phyloP scores from a whole-genome alignment of 2,329 filamentous ascomycete species.

The Bipolaris oryzae region DNA sequence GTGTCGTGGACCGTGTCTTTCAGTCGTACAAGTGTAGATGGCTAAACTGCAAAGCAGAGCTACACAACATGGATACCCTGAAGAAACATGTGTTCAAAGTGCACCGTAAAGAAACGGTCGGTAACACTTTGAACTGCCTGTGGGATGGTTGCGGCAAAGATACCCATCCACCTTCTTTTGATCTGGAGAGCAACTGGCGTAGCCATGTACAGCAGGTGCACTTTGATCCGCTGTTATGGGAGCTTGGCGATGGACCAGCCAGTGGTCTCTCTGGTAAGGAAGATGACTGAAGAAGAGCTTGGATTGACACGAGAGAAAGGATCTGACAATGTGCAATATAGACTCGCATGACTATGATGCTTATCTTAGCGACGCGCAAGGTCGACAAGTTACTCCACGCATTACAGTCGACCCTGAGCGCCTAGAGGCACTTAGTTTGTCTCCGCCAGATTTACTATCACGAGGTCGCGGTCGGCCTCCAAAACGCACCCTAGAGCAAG shows the following conservation, averaged over 20 bases:
- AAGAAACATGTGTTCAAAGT: slow-evolving; percentile 64
- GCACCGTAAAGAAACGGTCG: slow-evolving; percentile 52
- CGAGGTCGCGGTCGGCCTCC: slow-evolving; percentile 42
- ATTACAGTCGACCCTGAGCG: slow-evolving; percentile 34
- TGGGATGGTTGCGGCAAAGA: slow-evolving; percentile 53
- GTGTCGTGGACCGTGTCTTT: slow-evolving; percentile 31
- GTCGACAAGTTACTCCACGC: slow-evolving; percentile 56
- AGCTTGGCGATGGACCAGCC: slow-evolving; percentile 64
- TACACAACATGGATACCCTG: slow-evolving; percentile 67
- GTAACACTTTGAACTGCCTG: slow-evolving; percentile 51
- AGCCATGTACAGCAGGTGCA: slow-evolving; percentile 60
- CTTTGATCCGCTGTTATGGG: slow-evolving; percentile 61
- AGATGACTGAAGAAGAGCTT: slow-evolving; percentile 15
- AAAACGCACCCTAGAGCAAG: slow-evolving; percentile 48
- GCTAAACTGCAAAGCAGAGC: slow-evolving; percentile 61
- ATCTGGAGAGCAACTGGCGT: slow-evolving; percentile 52
- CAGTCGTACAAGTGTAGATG: slow-evolving; percentile 63
- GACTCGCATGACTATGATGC: slow-evolving; percentile 52
- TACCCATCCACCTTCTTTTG: slow-evolving; percentile 44
- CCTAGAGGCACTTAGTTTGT: slow-evolving; percentile 8
- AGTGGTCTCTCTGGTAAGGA: slow-evolving; percentile 63
- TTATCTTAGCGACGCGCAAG: slow-evolving; percentile 56
- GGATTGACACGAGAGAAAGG: slow-evolving; percentile 11
- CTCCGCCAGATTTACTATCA: slow-evolving; percentile 22
- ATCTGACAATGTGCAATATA: slow-evolving; percentile 30